A percentile compares a stretch with the other conserved stretches of the same genome.
phyloP scores from a whole-genome alignment of 306 rosid genomes.

The Glycine soja region DNA sequence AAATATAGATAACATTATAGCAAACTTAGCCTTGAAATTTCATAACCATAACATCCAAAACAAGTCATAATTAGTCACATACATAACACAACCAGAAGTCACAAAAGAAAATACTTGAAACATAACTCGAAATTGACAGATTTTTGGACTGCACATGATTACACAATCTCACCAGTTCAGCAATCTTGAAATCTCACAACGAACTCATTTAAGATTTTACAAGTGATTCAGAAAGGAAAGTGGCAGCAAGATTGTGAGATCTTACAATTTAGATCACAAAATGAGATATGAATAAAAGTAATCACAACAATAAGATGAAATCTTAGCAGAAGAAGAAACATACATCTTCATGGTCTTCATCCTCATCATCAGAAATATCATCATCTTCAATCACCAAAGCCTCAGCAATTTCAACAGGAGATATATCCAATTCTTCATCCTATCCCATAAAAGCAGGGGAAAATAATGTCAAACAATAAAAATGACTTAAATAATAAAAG shows the following conservation, averaged over 20 bases:
- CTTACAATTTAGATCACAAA: not conserved
- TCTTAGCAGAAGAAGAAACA: conserved; percentile 33
- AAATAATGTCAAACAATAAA: not conserved
- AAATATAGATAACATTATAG: not conserved
- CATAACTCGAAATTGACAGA: not conserved
- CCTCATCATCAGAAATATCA: conserved; percentile 90
- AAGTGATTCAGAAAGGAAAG: not conserved
- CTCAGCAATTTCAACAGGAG: conserved; percentile 86
- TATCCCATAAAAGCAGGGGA: conserved; percentile 42
- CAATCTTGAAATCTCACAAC: not conserved
- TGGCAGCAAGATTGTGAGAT: not conserved
- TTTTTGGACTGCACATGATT: not conserved
- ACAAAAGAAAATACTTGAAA: conserved; percentile 10
- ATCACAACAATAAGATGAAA: not conserved
- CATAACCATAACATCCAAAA: not conserved
- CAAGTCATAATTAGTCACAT: not conserved
- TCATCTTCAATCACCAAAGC: conserved; percentile 92
- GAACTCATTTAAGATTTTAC: not conserved
- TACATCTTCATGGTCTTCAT: conserved; percentile 91
- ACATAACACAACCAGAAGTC: not conserved
- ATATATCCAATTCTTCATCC: conserved; percentile 90
- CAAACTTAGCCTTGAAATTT: not conserved
- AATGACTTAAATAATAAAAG: not conserved
- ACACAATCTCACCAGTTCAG: not conserved
- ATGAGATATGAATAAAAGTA: conserved; percentile 10